Evolutionary conservation across 1,284 basidiomycete genomes (phyloP), one percentile per base, ranked within the genome.

Genomic region (Trichosporon sp.): DNA sequence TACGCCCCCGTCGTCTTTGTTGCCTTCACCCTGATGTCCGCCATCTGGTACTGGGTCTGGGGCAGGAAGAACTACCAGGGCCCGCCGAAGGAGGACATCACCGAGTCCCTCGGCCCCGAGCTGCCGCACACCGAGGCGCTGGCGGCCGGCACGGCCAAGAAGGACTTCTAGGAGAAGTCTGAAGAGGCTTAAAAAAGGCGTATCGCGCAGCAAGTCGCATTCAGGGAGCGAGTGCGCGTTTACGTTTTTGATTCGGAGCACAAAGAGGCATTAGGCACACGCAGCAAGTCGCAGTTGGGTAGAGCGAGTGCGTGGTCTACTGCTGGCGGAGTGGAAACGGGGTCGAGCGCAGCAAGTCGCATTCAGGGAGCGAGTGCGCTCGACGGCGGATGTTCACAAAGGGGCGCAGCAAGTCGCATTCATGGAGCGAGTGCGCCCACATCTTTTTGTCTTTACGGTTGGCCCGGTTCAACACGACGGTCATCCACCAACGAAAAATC

Each of bases 1-100:
- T 80, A 88, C 74, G 88, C 86, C 7, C 89, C 88, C 19, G 88
- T 88, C 6, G 89, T 90, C 21, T 90, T 89, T 71, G 86, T 89
- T 46, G 88, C 87, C 1, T 89, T 90, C 74, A 87, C 81, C 2
- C 75, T 79, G 11, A 85, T 90, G 54, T 88, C 88, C 65, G 86
- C 84, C 0, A 80, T 84, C n/a, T 90, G 89, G 89, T 90, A 90
- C 75, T 67, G 87, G 64, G 85, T 88, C 73, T 76, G 75, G 72
- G 82, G 82, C 10, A 73, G 78, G 56, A 78, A 75, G 64, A 73
- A 82, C 69, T 83, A 79, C 75, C 66, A 68, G 6, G 82, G 82
- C 1, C 82, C 82, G 6, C 80, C 80, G 32, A 67, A 56, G 70
- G 72, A 73, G 32, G 72, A 73, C 21, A 16, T 73, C 11, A 19